Base-by-base conservation (phyloP, 2,329 filamentous ascomycete species). In the Ceratocystis huliohia region DNA sequence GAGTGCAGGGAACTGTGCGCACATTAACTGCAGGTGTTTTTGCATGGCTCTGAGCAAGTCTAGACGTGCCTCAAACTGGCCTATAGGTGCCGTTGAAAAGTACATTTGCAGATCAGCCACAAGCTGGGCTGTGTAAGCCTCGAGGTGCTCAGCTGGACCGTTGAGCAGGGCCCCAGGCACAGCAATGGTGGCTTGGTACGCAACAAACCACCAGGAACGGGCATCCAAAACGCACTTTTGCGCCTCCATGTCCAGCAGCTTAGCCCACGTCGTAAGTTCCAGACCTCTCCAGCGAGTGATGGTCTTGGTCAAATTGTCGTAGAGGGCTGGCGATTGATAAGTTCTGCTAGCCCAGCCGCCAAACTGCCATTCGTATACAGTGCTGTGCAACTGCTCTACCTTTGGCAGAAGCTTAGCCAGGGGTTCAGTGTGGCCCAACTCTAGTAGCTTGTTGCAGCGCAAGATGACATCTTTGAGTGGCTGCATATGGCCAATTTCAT, bases 141-240 rank as follows among this genome's bases (percentile, higher is more conserved):
- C 74, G 45, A 79, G 77, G 67, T 95, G 76, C 61, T 86, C 82
- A 25, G 82, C 76, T 0, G 79, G 80, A 28, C 82, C 80, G 66
- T 84, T 80, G 0, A 82, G 78, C 68, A 93, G 81, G 22, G 84
- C 82, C 65, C 89, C 79, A 0, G 92, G 88, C 8, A 86, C 87
- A 2, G 86, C 87, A 70, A 99, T 82, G 53, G 96, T 84, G 3
- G 88, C 90, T 75, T 97, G 91, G 72, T 96, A 99, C 0, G 93
- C 91, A 68, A 97, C 82, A 71, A 96, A 99, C 87, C 92, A 99
- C 94, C 94, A 99, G 17, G 88, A 87, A 71, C 86, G 87, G 1
- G 93, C 91, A 72, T 91, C 87, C 62, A 89, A 83, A 25, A 86
- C 80, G 71, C 87, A 91, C 71, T 88, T 91, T 65, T 84, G 81